Evolutionary conservation across 1,139 yeast species (phyloP).

Genomic region (Suhomyces panamericanus): DNA sequence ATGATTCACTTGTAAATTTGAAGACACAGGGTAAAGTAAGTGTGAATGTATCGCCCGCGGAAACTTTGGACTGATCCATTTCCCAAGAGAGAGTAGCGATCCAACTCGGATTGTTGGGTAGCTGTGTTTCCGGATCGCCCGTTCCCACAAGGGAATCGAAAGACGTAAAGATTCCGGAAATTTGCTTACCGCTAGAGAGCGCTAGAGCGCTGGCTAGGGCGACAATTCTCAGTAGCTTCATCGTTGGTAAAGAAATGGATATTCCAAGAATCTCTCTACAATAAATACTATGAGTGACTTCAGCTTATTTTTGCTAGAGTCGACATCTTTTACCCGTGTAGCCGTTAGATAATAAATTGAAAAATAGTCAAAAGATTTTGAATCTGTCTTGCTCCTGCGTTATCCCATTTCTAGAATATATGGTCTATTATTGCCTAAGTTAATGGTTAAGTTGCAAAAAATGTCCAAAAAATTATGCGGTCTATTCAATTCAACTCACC

Average conservation of each 20-base stretch:
- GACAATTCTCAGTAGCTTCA: constrained; percentile 2
- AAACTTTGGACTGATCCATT: constrained; percentile 20
- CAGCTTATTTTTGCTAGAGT: neutral
- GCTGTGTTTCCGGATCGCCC: neutral
- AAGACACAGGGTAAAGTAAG: constrained; percentile 34
- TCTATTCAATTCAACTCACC: too few species aligned
- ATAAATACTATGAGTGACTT: neutral
- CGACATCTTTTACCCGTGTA: neutral
- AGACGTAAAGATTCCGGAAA: constrained; percentile 22
- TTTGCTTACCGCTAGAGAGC: constrained; percentile 10
- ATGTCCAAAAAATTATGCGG: too few species aligned
- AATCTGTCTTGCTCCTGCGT: too few species aligned
- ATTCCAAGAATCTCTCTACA: neutral
- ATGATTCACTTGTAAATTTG: constrained; percentile 25
- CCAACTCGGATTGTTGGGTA: constrained; percentile 25
- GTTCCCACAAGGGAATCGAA: constrained; percentile 14
- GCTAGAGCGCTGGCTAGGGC: constrained; percentile 7
- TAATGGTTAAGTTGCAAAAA: too few species aligned
- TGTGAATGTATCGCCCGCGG: constrained; percentile 35
- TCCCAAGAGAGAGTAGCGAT: constrained; percentile 27
- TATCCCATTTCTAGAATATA: too few species aligned
- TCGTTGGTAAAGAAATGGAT: neutral
- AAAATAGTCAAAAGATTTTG: neutral
- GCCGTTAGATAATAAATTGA: neutral
- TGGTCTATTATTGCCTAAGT: too few species aligned